Percentiles rank a stretch among this genome's conserved stretches.
These are phyloP conservation scores for Colletotrichum tamarilloi DNA, from an alignment of 2,329 filamentous ascomycete species.

Conservation along the genomic window DNA sequence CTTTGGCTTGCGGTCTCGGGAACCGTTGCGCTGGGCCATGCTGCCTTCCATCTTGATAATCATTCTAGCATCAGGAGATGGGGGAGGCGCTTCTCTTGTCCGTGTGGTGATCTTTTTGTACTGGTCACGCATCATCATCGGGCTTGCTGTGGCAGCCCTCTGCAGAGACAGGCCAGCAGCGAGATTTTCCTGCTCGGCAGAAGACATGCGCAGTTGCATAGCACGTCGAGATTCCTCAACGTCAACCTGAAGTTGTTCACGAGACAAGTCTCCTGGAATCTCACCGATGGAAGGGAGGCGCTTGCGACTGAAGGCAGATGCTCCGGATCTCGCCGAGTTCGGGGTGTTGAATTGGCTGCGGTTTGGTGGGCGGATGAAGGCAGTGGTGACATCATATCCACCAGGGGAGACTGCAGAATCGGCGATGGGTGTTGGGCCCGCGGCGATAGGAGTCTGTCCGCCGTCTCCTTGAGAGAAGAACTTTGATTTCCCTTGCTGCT, in stretches of 20 bases:
- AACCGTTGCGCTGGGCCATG: conserved; percentile 72
- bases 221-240: conserved; percentile 35
- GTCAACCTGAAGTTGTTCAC: conserved; percentile 38
- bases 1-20: conserved; percentile 81
- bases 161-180: conserved; percentile 60
- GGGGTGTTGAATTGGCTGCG: conserved; percentile 78
- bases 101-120: conserved; percentile 40
- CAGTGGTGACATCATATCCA: conserved; percentile 72
- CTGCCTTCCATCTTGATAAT: conserved; percentile 72
- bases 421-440: conserved; percentile 88
- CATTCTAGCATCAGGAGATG: conserved; percentile 71
- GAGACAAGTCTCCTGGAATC: conserved; percentile 56
- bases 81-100: conserved; percentile 64
- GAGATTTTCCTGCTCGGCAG: conserved; percentile 56
- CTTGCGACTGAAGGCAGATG: conserved; percentile 69
- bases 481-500: conserved; percentile 68
- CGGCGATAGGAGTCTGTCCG: conserved; percentile 79
- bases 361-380: conserved; percentile 74
- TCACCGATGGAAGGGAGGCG: conserved; percentile 85
- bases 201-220: conserved; percentile 49
- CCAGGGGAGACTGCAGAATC: conserved; percentile 81
- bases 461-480: conserved; percentile 69
- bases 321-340: conserved; percentile 70
- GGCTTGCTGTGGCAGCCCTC: conserved; percentile 75
- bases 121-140: conserved; percentile 69